Evolutionary conservation across 2,329 filamentous ascomycete genomes (phyloP), one percentile per base, ranked within the genome.

Genomic region (Fusarium bulbicola): DNA sequence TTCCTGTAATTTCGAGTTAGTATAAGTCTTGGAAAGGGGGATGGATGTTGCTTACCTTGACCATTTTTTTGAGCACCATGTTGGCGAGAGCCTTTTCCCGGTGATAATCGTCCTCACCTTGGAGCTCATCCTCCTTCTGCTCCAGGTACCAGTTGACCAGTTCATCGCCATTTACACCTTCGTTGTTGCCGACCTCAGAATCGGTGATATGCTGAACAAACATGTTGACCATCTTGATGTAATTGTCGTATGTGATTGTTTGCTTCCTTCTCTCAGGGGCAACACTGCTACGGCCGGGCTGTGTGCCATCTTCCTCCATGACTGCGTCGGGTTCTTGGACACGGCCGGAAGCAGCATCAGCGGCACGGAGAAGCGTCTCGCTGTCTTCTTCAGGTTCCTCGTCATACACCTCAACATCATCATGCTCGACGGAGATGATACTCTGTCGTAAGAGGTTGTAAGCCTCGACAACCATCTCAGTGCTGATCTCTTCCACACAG

Each of bases 401-500:
- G 11, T 95, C 95, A 59, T 97, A 94, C 69, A 99, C 92, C 79
- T 98, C 95, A 21, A 99, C 91, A 77, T 99, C 96, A 77, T 99
- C 96, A 79, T 98, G 96, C 83, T 99, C 96, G 32, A 99, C 96
- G 4, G 93, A 96, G 78, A 99, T 98, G 81, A 99, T 99, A 82
- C 93, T 96, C 83, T 98, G 95, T 46, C 95, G 88, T 18, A 99
- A 89, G 15, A 99, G 88, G 76, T 96, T 94, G 82, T 92, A 98
- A 1, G 95, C 96, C 83, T 99, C 96, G 45, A 92, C 89, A 21
- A 99, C 96, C 83, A 98, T 97, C 1, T 90, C 89, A 3, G 93
- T 88, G 0, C 91, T 91, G 69, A 99, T 93, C 72, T 98, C 95
- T 77, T 95, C 93, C 20, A 97, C 94, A 80, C 96, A 99, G 80